Conservation (phyloP, 2,329 filamentous ascomycete species). For the Aspergillus novoparasiticus region DNA sequence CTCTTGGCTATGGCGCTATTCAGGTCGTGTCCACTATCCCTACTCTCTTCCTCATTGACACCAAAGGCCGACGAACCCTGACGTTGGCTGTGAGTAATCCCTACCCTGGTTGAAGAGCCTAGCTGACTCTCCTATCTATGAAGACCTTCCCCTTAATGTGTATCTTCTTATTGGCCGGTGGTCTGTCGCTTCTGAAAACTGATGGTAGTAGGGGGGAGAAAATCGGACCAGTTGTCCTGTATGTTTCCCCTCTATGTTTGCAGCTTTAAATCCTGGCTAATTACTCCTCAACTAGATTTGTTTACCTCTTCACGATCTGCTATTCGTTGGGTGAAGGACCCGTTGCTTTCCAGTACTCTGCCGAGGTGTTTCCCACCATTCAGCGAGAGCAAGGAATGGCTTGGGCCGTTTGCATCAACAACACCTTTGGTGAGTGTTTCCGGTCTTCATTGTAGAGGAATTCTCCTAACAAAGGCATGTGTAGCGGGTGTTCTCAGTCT, state of each 20-base stretch:
- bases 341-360: constrained; percentile 53
- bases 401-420: constrained; percentile 32
- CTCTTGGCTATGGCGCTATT: constrained; percentile 64
- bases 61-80: constrained; percentile 63
- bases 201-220: constrained; percentile 36
- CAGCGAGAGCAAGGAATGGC: constrained; percentile 47
- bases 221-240: constrained; percentile 28
- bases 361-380: constrained; percentile 57
- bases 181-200: constrained; percentile 55
- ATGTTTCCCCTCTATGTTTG: not conserved
- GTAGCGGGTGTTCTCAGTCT: constrained; percentile 49
- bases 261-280: not conserved
- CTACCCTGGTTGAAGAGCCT: too few species aligned
- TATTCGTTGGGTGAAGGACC: constrained; percentile 65
- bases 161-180: constrained; percentile 63
- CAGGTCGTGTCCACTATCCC: constrained; percentile 66
- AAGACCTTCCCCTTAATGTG: constrained; percentile 69
- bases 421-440: constrained; percentile 24
- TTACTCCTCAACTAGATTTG: constrained; percentile 54
- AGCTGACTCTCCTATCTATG: not conserved
- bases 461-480: constrained; percentile 21
- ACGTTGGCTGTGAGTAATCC: constrained; percentile 22
- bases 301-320: constrained; percentile 65
- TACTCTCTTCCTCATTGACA: constrained; percentile 66
- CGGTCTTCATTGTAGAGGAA: not conserved